These are phyloP conservation scores for Eucalyptus curtisii DNA, from an alignment of 345 rosid genomes.

Conservation along the genomic window DNA sequence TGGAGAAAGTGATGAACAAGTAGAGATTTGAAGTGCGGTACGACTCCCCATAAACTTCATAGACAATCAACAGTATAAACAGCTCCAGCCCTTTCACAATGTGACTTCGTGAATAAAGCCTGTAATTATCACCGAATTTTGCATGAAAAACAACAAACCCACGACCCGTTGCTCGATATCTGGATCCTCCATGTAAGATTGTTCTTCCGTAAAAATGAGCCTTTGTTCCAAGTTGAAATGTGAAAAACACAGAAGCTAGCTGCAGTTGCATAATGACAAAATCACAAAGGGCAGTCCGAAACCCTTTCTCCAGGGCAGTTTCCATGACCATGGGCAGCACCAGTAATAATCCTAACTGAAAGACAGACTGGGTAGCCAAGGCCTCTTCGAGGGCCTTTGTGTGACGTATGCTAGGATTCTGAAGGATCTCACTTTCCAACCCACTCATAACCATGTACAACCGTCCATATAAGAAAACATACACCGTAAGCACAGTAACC, in stretches of 20 bases:
- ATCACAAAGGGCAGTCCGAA: slow-evolving; percentile 75
- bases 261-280: slow-evolving; percentile 97
- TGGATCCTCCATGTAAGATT: slow-evolving; percentile 88
- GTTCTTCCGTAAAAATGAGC: slow-evolving; percentile 91
- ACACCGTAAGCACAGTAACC: slow-evolving; percentile 76
- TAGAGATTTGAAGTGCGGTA: slow-evolving; percentile 70
- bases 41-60: slow-evolving; percentile 59
- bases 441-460: slow-evolving; percentile 90
- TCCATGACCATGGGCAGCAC: slow-evolving; percentile 98
- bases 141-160: slow-evolving; percentile 91
- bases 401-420: slow-evolving; percentile 39
- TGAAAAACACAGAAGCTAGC: slow-evolving; percentile 90
- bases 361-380: slow-evolving; percentile 65
- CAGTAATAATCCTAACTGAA: slow-evolving; percentile 76
- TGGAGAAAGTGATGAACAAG: slow-evolving; percentile 55
- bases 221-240: slow-evolving; percentile 98
- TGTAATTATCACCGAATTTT: slow-evolving; percentile 81
- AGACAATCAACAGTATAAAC: slow-evolving; percentile 53
- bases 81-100: slow-evolving; percentile 90
- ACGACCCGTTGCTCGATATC: slow-evolving; percentile 82
- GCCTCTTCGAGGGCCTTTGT: slow-evolving; percentile 88
- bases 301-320: slow-evolving; percentile 92
- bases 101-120: slow-evolving; percentile 88
- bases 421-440: slow-evolving; percentile 51
- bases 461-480: slow-evolving; percentile 90